Conservation (phyloP, 371 early-diverging fungal genomes). For the Phascolomyces articulosus region DNA sequence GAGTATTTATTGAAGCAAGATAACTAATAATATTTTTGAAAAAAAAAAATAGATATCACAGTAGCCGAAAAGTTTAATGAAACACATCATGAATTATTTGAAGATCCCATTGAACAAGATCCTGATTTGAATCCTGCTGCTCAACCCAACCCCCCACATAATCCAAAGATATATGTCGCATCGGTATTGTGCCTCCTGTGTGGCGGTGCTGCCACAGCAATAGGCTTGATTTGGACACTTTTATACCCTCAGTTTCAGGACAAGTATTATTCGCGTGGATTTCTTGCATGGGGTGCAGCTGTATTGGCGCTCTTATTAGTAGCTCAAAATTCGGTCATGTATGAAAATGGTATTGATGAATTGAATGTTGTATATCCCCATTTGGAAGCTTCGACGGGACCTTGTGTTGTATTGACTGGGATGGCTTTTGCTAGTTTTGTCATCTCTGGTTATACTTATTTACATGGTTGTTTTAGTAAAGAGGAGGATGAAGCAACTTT, state of each 20-base stretch:
- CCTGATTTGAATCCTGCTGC: constrained; percentile 33
- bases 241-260: constrained; percentile 31
- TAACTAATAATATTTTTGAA: too few relatives aligned
- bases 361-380: constrained; percentile 41
- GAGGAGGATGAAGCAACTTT: constrained; percentile 22
- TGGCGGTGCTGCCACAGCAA: constrained; percentile 22
- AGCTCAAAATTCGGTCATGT: constrained; percentile 37
- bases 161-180: constrained; percentile 44
- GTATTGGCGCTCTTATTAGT: constrained; percentile 33
- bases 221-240: constrained; percentile 20
- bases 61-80: constrained; percentile 30
- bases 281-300: constrained; percentile 34
- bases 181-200: constrained; percentile 36
- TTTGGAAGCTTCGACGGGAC: constrained; percentile 34
- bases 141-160: constrained; percentile 39
- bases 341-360: constrained; percentile 32
- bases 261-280: constrained; percentile 42
- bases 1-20: too few relatives aligned
- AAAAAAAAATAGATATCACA: constrained; percentile 28
- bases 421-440: constrained; percentile 34
- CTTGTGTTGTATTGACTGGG: constrained; percentile 39
- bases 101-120: constrained; percentile 31
- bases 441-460: constrained; percentile 27
- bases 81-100: constrained; percentile 36
- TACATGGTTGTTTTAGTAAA: constrained; percentile 37